Evolutionary conservation across 257 asterid species (phyloP).

Genomic region (Jacaranda copaia): DNA sequence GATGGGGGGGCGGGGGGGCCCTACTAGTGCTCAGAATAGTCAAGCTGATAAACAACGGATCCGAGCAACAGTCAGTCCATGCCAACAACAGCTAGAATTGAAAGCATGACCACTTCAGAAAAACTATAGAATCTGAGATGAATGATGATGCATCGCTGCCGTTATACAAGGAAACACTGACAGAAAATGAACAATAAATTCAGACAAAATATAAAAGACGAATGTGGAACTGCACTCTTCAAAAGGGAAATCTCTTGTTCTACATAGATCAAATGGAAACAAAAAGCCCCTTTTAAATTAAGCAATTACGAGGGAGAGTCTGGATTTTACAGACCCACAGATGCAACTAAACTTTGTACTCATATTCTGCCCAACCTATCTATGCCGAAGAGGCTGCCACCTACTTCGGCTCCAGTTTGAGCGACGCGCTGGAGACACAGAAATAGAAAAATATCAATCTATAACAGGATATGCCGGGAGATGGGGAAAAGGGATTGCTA

Average conservation of each 20-base stretch:
- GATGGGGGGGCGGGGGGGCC: too few species aligned
- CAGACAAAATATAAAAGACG: neutral
- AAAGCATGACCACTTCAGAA: too few species aligned
- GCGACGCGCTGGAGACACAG: constrained; percentile 62
- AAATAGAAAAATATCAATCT: neutral
- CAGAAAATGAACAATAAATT: neutral
- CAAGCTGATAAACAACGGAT: too few species aligned
- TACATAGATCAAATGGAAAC: neutral
- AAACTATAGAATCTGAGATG: neutral
- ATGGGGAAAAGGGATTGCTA: neutral
- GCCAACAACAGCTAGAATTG: too few species aligned
- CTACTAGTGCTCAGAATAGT: too few species aligned
- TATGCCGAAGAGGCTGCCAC: constrained; percentile 12
- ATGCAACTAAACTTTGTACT: neutral
- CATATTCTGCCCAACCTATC: neutral
- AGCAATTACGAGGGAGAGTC: neutral
- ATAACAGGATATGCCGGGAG: neutral
- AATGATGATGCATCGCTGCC: neutral
- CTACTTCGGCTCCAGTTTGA: constrained; percentile 66
- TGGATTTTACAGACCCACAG: neutral
- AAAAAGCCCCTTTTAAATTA: neutral
- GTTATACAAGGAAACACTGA: neutral
- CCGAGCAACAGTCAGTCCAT: too few species aligned
- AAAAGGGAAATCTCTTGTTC: neutral
- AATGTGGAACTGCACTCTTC: neutral